phyloP scores from a whole-genome alignment of 2,329 filamentous ascomycete species.

The Byssochlamys sp. region DNA sequence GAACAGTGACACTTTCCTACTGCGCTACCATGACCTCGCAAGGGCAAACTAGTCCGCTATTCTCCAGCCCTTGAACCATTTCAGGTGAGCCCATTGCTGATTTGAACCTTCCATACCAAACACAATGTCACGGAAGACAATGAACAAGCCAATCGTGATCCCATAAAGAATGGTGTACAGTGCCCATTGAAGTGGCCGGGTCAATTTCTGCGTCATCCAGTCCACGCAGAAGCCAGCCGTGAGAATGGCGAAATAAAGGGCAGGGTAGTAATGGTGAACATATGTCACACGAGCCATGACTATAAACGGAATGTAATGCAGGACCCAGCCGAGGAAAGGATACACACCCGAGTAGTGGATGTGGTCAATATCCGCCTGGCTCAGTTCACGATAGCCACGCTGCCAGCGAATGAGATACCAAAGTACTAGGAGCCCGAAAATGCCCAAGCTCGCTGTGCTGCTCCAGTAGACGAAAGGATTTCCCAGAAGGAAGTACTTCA shows the following conservation, averaged over 20 bases:
- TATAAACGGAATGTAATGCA: conserved; percentile 92
- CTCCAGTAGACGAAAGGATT: conserved; percentile 96
- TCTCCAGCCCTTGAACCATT: conserved; percentile 84
- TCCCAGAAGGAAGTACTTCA: conserved; percentile 97
- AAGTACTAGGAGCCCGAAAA: conserved; percentile 60
- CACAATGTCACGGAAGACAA: conserved; percentile 84
- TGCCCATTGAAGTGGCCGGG: conserved; percentile 53
- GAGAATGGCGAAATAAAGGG: conserved; percentile 92
- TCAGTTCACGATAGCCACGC: conserved; percentile 79
- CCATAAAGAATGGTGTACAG: conserved; percentile 69
- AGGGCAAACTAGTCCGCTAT: conserved; percentile 52
- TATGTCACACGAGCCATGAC: conserved; percentile 98
- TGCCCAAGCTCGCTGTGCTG: conserved; percentile 66
- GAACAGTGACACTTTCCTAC: not conserved
- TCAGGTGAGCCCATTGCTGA: conserved; percentile 78
- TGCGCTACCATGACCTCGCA: not conserved
- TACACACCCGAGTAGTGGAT: conserved; percentile 92
- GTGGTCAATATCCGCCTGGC: conserved; percentile 70
- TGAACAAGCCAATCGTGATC: conserved; percentile 68
- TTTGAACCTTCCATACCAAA: conserved; percentile 89
- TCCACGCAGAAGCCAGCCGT: conserved; percentile 79
- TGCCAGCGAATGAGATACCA: conserved; percentile 96
- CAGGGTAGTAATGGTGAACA: conserved; percentile 98
- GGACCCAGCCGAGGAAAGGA: conserved; percentile 83
- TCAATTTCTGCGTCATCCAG: conserved; percentile 64